Percentiles rank a stretch among this genome's conserved stretches.
These are phyloP conservation scores for Beauveria australis DNA, from an alignment of 2,329 filamentous ascomycete species.

Conservation along the genomic window DNA sequence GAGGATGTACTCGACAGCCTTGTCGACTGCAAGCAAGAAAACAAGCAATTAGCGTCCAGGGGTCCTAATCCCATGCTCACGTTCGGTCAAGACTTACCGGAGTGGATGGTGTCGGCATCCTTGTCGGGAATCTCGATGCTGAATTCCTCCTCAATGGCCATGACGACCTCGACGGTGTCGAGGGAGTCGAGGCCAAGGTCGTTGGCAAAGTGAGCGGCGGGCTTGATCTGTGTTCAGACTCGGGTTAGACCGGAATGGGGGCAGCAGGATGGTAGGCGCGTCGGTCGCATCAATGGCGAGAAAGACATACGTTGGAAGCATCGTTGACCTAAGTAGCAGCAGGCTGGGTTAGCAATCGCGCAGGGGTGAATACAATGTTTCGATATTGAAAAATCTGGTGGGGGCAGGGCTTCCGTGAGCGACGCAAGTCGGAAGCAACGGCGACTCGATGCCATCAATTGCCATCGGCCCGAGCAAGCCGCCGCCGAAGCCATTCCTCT, in stretches of 20 bases:
- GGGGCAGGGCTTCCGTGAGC: neutral
- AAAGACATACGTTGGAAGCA: conserved; percentile 47
- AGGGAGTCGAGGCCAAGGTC: conserved; percentile 95
- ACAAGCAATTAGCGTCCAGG: conserved; percentile 10
- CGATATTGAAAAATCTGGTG: neutral
- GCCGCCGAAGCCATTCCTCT: neutral
- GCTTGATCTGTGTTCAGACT: conserved; percentile 57
- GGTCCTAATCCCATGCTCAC: no score
- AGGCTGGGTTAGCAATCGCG: neutral
- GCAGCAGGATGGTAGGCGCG: no score
- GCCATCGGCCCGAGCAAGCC: neutral
- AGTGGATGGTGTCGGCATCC: conserved; percentile 90
- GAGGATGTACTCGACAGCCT: conserved; percentile 91
- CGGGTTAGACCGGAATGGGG: conserved; percentile 12
- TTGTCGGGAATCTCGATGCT: conserved; percentile 98
- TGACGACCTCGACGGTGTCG: conserved; percentile 98
- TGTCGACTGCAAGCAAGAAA: conserved; percentile 56
- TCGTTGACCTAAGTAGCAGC: conserved; percentile 53
- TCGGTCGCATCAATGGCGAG: neutral
- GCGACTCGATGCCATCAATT: neutral
- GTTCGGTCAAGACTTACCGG: conserved; percentile 51
- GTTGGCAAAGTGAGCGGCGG: conserved; percentile 85
- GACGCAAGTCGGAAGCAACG: neutral
- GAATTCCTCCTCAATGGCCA: conserved; percentile 95
- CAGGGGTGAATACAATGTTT: neutral